Evolutionary conservation across 805 yeast genomes (phyloP).

Genomic region (Wickerhamomyces queroliae): DNA sequence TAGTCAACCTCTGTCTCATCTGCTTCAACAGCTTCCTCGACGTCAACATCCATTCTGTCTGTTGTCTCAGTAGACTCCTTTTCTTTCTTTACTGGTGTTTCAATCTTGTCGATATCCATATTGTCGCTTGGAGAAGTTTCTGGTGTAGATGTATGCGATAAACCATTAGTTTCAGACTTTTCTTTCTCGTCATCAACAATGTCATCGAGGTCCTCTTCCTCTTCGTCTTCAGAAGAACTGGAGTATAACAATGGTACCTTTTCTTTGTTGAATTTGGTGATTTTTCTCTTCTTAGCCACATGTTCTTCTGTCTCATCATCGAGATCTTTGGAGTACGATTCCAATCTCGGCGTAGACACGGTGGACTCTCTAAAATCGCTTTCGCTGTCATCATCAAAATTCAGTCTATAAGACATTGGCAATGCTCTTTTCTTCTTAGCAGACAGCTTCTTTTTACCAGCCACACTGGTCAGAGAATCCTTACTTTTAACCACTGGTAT

Average conservation of each 20-base stretch:
- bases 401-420: constrained; percentile 12
- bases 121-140: constrained; percentile 21
- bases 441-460: constrained; percentile 7
- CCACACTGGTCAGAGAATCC: constrained; percentile 13
- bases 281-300: not conserved
- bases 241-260: constrained; percentile 13
- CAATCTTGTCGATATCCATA: constrained; percentile 15
- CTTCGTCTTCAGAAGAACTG: constrained; percentile 25
- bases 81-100: not conserved
- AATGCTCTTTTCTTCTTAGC: constrained; percentile 15
- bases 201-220: not conserved
- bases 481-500: constrained; percentile 17
- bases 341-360: constrained; percentile 8
- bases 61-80: not conserved
- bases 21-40: constrained; percentile 16
- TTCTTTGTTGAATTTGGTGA: not conserved
- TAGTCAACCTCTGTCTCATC: constrained; percentile 16
- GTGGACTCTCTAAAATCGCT: constrained; percentile 6
- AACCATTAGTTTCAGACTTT: constrained; percentile 13
- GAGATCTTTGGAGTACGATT: not conserved
- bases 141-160: constrained; percentile 23
- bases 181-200: not conserved
- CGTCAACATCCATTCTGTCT: constrained; percentile 2
- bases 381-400: constrained; percentile 14
- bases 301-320: not conserved